Evolutionary conservation across 225 moss, liverwort and hornwort species (phyloP).

Genomic region (Thuidium tamariscinum): DNA sequence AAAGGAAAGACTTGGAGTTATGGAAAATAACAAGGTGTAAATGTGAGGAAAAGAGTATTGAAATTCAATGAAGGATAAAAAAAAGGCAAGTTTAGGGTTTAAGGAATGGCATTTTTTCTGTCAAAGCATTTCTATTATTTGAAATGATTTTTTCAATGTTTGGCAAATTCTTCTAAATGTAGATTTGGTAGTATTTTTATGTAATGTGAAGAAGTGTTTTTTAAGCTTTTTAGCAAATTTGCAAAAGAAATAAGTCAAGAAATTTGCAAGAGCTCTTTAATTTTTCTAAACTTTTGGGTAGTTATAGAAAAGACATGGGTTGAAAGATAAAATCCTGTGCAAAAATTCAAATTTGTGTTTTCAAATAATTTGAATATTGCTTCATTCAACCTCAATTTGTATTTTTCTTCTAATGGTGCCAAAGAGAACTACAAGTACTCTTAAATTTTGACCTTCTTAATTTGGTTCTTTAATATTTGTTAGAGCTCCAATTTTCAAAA

Average conservation of each 20-base stretch:
- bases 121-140: background rate
- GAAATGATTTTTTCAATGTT: background rate
- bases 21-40: slow-evolving; percentile 37
- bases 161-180: background rate
- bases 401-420: background rate
- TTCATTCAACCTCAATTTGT: background rate
- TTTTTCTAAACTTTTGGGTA: background rate
- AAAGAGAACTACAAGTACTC: background rate
- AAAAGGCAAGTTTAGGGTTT: background rate
- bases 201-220: background rate
- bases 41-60: background rate
- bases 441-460: too few species aligned
- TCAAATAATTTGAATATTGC: too few species aligned
- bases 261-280: background rate
- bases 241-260: background rate
- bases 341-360: background rate
- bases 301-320: too few species aligned
- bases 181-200: background rate
- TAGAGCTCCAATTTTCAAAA: background rate
- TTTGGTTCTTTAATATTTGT: background rate
- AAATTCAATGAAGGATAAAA: background rate
- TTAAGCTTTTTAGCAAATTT: background rate
- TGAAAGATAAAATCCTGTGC: background rate
- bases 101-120: background rate
- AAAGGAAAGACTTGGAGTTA: slow-evolving; percentile 62